Base-by-base conservation (phyloP, 1,284 basidiomycete species). In the Ustilago crameri region DNA sequence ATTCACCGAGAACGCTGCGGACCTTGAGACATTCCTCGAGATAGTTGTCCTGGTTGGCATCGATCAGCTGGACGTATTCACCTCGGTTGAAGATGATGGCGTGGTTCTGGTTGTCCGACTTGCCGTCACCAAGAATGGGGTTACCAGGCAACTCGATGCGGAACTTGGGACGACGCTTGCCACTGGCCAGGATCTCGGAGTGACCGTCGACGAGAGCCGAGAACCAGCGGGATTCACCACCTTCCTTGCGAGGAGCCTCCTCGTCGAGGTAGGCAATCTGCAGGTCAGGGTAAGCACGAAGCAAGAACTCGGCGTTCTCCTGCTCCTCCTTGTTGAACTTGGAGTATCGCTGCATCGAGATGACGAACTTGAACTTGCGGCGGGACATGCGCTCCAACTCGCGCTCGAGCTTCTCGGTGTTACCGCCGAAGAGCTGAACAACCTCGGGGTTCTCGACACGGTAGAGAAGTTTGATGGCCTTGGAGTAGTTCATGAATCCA, bases 281-380 rank as follows among this genome's bases (percentile, higher is more conserved):
- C 46, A 98, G 86, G 84, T 98, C 96, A 14, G 96, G 95, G 84
- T 98, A 98, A n/a, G 96, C 96, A 60, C 95, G 92, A 38, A 98
- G 87, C 74, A 98, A 86, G 87, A 98, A 98, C 85, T 98, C 95
- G 46, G 95, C 95, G 84, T 98, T 98, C 87, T 98, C 95, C 72
- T 94, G 91, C 85, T 98, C 95, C 85, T 98, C 96, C 86, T 95
- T 95, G 89, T 93, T 97, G 88, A 98, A 98, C 85, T 98, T 98
- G 79, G 93, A 93, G 86, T 96, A 98, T 45, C 96, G 91, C 85
- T 98, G 95, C 95, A 98, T 98, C 49, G 96, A 98, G 53, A 98
- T 94, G 79, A 97, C 89, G 82, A 98, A 98, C 85, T 98, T 97
- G 90, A 98, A 98, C 87, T 98, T 98, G 83, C 96, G 89, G 35